Evolutionary conservation across 495 filamentous ascomycete genomes (phyloP).

Genomic region (Penicillium silybi): DNA sequence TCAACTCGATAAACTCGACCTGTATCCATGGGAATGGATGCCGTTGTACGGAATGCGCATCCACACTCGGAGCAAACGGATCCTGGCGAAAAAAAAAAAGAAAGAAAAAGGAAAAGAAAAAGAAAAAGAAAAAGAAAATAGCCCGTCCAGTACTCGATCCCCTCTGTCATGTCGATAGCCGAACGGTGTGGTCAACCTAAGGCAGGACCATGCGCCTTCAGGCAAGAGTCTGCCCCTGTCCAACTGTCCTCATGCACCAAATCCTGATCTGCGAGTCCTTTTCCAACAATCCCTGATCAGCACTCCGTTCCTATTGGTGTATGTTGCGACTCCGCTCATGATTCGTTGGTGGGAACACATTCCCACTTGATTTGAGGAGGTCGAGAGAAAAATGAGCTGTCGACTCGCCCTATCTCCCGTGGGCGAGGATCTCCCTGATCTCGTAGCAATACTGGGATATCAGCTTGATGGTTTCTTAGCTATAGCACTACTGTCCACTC

Average conservation of each 20-base stretch:
- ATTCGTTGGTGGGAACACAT: background rate
- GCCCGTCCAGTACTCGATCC: too few relatives aligned
- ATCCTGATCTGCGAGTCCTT: constrained; percentile 7
- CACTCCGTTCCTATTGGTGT: background rate
- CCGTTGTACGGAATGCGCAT: background rate
- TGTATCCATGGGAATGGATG: constrained; percentile 5
- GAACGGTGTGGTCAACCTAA: too few relatives aligned
- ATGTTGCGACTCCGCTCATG: background rate
- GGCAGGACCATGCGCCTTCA: constrained; percentile 6
- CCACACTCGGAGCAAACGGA: background rate
- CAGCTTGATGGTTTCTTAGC: background rate
- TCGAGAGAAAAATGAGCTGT: background rate
- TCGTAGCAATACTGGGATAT: background rate
- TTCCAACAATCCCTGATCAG: background rate
- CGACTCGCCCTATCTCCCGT: background rate
- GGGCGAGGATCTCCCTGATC: background rate
- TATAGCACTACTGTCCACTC: background rate
- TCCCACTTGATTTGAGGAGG: background rate
- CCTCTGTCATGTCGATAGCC: background rate
- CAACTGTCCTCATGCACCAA: constrained; percentile 1
- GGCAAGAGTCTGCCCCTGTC: constrained; percentile 2
- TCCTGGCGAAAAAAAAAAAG: background rate
- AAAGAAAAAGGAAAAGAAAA: background rate
- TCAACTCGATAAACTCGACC: constrained; percentile 3
- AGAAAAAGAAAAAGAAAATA: background rate